A percentile compares a stretch with the other conserved stretches of the same genome.
Conservation (phyloP, 129 eudicot species). For the Erigeron canadensis region DNA sequence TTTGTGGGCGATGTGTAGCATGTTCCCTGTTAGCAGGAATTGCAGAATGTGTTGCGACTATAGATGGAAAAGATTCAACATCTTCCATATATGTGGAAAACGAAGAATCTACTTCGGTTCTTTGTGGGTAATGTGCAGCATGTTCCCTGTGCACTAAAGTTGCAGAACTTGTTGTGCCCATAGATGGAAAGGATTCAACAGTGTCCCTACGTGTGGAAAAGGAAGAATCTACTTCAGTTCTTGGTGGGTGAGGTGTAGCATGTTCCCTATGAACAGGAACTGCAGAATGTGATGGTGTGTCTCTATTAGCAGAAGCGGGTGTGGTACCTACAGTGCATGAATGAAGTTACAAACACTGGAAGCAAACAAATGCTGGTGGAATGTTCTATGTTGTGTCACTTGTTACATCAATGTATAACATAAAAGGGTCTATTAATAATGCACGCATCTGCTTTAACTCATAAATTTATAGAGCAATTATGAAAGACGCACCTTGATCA, state of each 20-base stretch:
- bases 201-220: conserved; percentile 7
- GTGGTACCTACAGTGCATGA: conserved; percentile 36
- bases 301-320: conserved; percentile 31
- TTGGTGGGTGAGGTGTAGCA: conserved; percentile 1
- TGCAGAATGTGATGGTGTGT: conserved; percentile 27
- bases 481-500: conserved; percentile 48
- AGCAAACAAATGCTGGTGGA: neutral
- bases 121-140: conserved; percentile 6
- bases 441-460: neutral
- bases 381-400: neutral
- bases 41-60: conserved; percentile 21
- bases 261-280: conserved; percentile 19
- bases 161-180: conserved; percentile 18
- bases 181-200: conserved; percentile 10
- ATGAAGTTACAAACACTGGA: conserved; percentile 3
- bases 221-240: conserved; percentile 11
- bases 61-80: neutral
- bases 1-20: neutral
- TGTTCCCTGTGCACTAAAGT: conserved; percentile 17
- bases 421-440: neutral
- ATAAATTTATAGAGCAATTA: neutral
- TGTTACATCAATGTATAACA: neutral
- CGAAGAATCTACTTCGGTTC: conserved; percentile 3
- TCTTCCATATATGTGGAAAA: conserved; percentile 10
- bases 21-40: neutral